Percentiles rank a stretch among this genome's conserved stretches.
Evolutionary conservation across 768 basidiomycete species (phyloP).

Genomic region (Xerocomus brunneocitrinus): DNA sequence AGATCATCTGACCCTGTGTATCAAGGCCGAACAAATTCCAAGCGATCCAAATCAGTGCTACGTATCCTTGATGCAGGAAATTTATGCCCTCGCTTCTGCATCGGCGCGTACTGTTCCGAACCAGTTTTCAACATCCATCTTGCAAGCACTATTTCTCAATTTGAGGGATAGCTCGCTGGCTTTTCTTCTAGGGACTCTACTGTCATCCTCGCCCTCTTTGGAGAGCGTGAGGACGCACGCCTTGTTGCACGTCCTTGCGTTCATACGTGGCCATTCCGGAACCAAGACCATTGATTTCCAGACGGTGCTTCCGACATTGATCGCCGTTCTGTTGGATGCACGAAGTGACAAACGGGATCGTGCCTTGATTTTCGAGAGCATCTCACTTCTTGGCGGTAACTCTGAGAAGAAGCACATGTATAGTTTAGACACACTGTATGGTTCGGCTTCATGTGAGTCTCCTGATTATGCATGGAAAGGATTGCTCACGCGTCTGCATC

Average conservation of each 20-base stretch:
- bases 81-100: constrained; percentile 67
- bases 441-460: constrained; percentile 49
- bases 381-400: constrained; percentile 43
- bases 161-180: constrained; percentile 67
- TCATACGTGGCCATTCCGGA: constrained; percentile 67
- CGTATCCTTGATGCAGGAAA: constrained; percentile 52
- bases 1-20: constrained; percentile 1
- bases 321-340: constrained; percentile 47
- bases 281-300: constrained; percentile 70
- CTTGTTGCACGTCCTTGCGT: constrained; percentile 72
- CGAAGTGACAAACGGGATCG: constrained; percentile 28
- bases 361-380: constrained; percentile 47
- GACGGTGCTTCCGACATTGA: constrained; percentile 64
- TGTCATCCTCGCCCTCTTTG: constrained; percentile 35
- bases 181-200: constrained; percentile 74
- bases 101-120: constrained; percentile 40
- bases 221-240: constrained; percentile 48
- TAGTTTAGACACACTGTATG: constrained; percentile 71
- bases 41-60: constrained; percentile 37
- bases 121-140: constrained; percentile 48
- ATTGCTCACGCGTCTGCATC: constrained; percentile 21
- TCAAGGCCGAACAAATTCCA: constrained; percentile 11
- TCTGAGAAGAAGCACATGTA: constrained; percentile 52
- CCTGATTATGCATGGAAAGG: neutral
- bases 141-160: constrained; percentile 61